Evolutionary conservation across 768 basidiomycete species (phyloP).

Genomic region (Psilocybe subaeruginosa): DNA sequence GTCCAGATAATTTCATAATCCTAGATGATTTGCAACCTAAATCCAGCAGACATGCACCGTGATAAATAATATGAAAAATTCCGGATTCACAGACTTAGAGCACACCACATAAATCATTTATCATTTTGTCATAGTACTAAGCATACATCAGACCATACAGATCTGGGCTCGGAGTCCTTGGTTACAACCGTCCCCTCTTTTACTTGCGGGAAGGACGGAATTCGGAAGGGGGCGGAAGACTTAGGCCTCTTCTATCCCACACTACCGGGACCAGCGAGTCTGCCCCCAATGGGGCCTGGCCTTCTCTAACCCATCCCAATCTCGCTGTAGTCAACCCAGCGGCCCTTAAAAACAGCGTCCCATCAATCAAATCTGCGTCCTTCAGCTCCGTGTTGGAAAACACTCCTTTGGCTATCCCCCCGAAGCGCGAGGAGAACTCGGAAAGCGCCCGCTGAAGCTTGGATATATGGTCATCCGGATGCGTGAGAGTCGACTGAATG

Average conservation of each 20-base stretch:
- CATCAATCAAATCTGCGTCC: conserved; percentile 51
- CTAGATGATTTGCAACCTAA: too few relatives aligned
- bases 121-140: too few relatives aligned
- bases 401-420: conserved; percentile 1
- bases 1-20: too few relatives aligned
- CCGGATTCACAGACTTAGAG: too few relatives aligned
- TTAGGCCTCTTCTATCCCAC: conserved; percentile 30
- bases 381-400: conserved; percentile 14
- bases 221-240: neutral
- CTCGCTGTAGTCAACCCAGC: conserved; percentile 42
- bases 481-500: conserved; percentile 51
- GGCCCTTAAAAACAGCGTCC: conserved; percentile 54
- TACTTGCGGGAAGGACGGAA: neutral
- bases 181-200: neutral
- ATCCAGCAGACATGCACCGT: too few relatives aligned
- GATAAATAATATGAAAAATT: too few relatives aligned
- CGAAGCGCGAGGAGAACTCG: conserved; percentile 25
- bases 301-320: conserved; percentile 3
- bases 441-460: conserved; percentile 42
- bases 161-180: too few relatives aligned
- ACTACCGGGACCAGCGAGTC: conserved; percentile 27
- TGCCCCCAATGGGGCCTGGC: neutral
- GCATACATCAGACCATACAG: too few relatives aligned
- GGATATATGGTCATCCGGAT: conserved; percentile 57
- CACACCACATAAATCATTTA: too few relatives aligned